Evolutionary conservation across 2,329 filamentous ascomycete species (phyloP).

Genomic region (Fusarium circinatum): DNA sequence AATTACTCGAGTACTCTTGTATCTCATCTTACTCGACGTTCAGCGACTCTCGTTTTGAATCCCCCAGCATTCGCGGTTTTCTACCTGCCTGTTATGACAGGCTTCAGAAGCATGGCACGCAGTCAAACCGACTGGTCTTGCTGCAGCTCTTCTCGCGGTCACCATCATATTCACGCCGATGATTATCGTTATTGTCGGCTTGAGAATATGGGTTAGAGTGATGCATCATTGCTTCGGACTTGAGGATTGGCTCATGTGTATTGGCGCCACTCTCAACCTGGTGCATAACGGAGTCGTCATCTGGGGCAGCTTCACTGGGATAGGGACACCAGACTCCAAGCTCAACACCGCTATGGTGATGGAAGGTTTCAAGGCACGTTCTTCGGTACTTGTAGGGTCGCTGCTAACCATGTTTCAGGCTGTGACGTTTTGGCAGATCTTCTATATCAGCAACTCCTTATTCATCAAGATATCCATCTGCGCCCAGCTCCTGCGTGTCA

Average conservation of each 20-base stretch:
- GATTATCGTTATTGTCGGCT: not conserved
- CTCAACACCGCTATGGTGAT: not conserved
- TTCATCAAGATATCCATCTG: conserved; percentile 24
- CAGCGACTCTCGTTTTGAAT: not conserved
- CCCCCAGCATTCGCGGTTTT: too few species aligned
- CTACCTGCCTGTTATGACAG: not conserved
- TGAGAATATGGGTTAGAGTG: not conserved
- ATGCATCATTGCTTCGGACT: not conserved
- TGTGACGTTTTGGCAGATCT: conserved; percentile 9
- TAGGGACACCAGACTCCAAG: conserved; percentile 4
- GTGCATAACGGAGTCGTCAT: conserved; percentile 11
- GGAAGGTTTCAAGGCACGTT: conserved; percentile 3
- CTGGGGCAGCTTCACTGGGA: not conserved
- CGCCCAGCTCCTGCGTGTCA: conserved; percentile 6
- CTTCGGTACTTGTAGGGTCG: accelerated
- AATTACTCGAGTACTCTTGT: not conserved
- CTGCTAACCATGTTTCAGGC: not conserved
- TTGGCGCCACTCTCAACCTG: conserved; percentile 17
- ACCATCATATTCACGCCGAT: not conserved
- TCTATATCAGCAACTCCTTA: conserved; percentile 2
- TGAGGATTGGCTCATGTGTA: conserved; percentile 17
- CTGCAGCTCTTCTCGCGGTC: not conserved
- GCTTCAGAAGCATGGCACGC: not conserved
- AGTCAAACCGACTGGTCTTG: conserved; percentile 2
- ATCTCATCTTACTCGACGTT: too few species aligned